Conservation (phyloP, 2,329 filamentous ascomycete species). For the Tolypocladium tundrense region DNA sequence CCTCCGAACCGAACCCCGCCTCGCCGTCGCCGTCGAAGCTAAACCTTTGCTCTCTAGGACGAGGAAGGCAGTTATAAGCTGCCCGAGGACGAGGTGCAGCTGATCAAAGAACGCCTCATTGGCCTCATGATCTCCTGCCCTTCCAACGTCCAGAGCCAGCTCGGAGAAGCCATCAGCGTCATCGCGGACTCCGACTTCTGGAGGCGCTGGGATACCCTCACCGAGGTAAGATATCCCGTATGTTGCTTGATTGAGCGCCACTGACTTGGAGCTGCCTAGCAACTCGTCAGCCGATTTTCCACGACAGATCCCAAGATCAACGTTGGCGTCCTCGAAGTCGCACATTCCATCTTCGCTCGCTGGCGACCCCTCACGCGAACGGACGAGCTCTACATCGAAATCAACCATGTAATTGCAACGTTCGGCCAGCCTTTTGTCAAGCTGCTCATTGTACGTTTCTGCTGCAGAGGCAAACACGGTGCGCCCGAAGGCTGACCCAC, state of each 20-base stretch:
- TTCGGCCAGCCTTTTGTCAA: slow-evolving; percentile 78
- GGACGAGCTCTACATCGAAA: slow-evolving; percentile 86
- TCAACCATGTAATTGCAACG: slow-evolving; percentile 84
- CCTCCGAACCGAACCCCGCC: background rate
- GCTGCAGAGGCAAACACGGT: background rate
- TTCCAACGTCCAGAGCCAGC: slow-evolving; percentile 76
- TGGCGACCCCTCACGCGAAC: slow-evolving; percentile 93
- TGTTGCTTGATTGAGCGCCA: background rate
- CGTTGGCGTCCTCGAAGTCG: slow-evolving; percentile 89
- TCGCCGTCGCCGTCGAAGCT: slow-evolving; percentile 6
- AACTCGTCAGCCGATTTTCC: slow-evolving; percentile 81
- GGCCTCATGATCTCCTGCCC: slow-evolving; percentile 94
- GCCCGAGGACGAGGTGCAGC: slow-evolving; percentile 66
- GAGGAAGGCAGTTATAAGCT: slow-evolving; percentile 93
- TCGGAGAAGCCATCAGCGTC: slow-evolving; percentile 92
- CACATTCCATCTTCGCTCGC: slow-evolving; percentile 93
- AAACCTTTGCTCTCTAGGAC: slow-evolving; percentile 39
- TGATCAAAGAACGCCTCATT: slow-evolving; percentile 92
- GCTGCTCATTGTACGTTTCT: slow-evolving; percentile 55
- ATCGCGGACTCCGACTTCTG: slow-evolving; percentile 98
- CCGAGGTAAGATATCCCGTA: slow-evolving; percentile 45
- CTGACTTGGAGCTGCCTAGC: slow-evolving; percentile 31
- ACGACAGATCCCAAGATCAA: slow-evolving; percentile 75
- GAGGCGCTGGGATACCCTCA: slow-evolving; percentile 91
- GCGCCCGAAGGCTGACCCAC: background rate